These are phyloP conservation scores for Fusarium xyrophilum DNA, from an alignment of 2,329 filamentous ascomycete genomes.

Conservation along the genomic window DNA sequence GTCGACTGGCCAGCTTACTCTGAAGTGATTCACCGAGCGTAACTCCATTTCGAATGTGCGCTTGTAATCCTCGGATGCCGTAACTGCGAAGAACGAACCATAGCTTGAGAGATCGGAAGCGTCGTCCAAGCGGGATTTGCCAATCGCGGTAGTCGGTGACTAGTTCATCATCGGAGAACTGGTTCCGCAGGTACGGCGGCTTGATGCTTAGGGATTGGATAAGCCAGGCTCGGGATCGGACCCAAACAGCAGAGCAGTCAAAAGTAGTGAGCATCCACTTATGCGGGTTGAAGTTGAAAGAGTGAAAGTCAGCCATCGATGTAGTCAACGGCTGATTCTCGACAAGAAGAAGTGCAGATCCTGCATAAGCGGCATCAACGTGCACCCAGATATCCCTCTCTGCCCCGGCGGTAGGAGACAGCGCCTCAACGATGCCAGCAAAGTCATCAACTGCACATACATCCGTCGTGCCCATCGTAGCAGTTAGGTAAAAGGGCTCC, in stretches of 20 bases:
- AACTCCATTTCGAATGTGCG: constrained; percentile 74
- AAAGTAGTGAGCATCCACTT: constrained; percentile 99
- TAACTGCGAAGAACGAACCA: constrained; percentile 93
- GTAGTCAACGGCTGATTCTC: constrained; percentile 76
- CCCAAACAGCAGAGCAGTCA: constrained; percentile 81
- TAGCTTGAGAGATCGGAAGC: constrained; percentile 89
- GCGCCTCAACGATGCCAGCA: constrained; percentile 64
- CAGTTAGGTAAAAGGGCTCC: constrained; percentile 85
- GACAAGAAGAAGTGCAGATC: constrained; percentile 80
- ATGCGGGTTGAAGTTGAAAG: constrained; percentile 95
- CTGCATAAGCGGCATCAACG: constrained; percentile 91
- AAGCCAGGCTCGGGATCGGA: constrained; percentile 76
- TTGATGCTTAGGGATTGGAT: constrained; percentile 79
- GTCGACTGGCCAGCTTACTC: constrained; percentile 60
- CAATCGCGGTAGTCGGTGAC: constrained; percentile 97
- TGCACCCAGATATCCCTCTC: constrained; percentile 80
- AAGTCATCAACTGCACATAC: constrained; percentile 90
- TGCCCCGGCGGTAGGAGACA: constrained; percentile 44
- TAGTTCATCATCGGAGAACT: constrained; percentile 78
- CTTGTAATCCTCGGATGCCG: constrained; percentile 76
- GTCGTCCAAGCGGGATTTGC: constrained; percentile 90
- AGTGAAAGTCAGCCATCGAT: constrained; percentile 69
- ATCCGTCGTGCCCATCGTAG: constrained; percentile 86
- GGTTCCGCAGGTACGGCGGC: constrained; percentile 81
- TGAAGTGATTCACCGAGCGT: constrained; percentile 73